A percentile compares a stretch with the other conserved stretches of the same genome.
Evolutionary conservation across 192 early-diverging fungal species (phyloP).

Genomic region (Endogone sp.): DNA sequence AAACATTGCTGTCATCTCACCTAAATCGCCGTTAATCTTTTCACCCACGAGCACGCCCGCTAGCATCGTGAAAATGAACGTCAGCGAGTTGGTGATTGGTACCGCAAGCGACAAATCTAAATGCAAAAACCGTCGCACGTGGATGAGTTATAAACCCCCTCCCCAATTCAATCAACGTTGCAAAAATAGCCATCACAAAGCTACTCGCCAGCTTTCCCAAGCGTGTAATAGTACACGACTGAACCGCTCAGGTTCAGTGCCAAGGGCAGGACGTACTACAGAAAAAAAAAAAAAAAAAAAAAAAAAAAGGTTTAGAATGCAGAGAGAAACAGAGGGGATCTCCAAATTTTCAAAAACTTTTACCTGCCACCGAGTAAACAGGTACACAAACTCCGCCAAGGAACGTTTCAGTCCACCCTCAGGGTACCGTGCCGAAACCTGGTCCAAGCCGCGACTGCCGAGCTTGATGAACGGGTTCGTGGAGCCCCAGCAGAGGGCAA

Average conservation of each 20-base stretch:
- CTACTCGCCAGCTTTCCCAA: constrained; percentile 59
- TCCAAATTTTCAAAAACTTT: neutral
- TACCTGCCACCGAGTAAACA: constrained; percentile 86
- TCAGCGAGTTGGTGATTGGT: constrained; percentile 88
- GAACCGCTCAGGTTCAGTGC: constrained; percentile 90
- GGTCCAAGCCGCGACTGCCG: constrained; percentile 78
- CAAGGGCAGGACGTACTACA: constrained; percentile 78
- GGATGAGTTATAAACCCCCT: neutral
- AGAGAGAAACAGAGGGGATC: neutral
- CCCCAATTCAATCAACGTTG: no score
- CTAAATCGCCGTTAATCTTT: constrained; percentile 44
- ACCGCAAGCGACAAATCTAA: constrained; percentile 86
- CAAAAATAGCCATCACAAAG: neutral
- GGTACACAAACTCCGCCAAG: constrained; percentile 68
- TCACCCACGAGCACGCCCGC: constrained; percentile 82
- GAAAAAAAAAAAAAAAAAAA: neutral
- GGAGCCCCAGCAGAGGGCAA: constrained; percentile 91
- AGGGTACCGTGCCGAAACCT: constrained; percentile 38
- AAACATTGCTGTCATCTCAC: no score
- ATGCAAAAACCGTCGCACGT: neutral
- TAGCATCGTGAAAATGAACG: constrained; percentile 81
- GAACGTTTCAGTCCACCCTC: constrained; percentile 46
- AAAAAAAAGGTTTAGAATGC: no score
- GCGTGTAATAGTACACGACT: constrained; percentile 87
- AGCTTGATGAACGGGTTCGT: constrained; percentile 96